Percentiles rank a stretch among this genome's conserved stretches.
These are phyloP conservation scores for Saturnispora zaruensis DNA, from an alignment of 805 yeast species.

Conservation along the genomic window DNA sequence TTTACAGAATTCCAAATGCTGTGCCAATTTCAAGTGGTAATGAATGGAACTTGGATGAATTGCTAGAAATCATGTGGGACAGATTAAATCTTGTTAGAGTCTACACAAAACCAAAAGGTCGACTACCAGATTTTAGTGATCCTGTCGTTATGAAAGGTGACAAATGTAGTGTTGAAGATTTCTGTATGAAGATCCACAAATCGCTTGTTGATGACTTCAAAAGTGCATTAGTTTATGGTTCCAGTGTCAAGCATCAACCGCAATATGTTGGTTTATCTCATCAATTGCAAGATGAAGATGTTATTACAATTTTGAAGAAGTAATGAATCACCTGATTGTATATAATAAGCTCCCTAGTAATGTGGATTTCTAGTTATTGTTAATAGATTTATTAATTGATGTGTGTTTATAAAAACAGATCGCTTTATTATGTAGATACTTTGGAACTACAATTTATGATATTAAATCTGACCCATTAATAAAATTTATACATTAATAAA, in stretches of 20 bases:
- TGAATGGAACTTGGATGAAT: constrained; percentile 96
- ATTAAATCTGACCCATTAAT: not conserved
- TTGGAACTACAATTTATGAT: too few species aligned
- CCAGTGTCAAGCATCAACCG: constrained; percentile 95
- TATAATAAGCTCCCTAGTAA: constrained; percentile 8
- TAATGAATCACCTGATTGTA: constrained; percentile 3
- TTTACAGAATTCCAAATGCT: constrained; percentile 91
- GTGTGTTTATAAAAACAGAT: not conserved
- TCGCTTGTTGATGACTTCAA: constrained; percentile 88
- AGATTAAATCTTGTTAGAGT: constrained; percentile 85
- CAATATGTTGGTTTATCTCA: constrained; percentile 89
- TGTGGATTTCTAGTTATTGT: constrained; percentile 16
- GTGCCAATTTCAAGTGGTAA: constrained; percentile 94
- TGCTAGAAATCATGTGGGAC: constrained; percentile 93
- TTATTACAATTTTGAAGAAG: constrained; percentile 85
- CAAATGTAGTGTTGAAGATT: constrained; percentile 83
- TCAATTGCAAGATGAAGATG: constrained; percentile 88
- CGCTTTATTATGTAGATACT: too few species aligned
- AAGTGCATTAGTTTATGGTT: constrained; percentile 87
- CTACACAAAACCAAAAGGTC: constrained; percentile 95
- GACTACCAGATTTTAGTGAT: constrained; percentile 84
- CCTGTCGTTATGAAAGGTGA: constrained; percentile 87
- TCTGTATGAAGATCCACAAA: constrained; percentile 94
- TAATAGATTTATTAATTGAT: not conserved
- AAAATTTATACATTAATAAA: not conserved